phyloP scores from a whole-genome alignment of 2,329 filamentous ascomycete genomes.

The Diaporthe citriasiana region DNA sequence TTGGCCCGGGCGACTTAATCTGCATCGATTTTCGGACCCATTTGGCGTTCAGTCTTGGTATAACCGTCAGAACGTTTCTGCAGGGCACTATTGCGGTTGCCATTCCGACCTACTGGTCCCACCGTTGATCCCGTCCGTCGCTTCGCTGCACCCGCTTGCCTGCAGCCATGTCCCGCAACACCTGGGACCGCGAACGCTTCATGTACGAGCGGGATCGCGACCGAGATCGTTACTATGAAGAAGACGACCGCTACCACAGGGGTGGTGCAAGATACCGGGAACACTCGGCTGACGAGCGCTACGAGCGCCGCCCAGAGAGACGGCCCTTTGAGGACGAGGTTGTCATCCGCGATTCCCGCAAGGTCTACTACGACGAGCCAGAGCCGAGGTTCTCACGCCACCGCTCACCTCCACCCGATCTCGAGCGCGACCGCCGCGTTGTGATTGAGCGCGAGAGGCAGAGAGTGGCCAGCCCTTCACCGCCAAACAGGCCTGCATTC shows the following conservation, averaged over 20 bases:
- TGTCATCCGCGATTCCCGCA: conserved; percentile 62
- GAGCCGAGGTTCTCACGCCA: conserved; percentile 43
- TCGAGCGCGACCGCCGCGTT: conserved; percentile 70
- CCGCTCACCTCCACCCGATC: conserved; percentile 55
- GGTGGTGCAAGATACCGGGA: conserved; percentile 59
- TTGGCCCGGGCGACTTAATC: neutral
- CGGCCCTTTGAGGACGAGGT: conserved; percentile 63
- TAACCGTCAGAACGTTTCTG: neutral
- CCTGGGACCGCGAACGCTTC: conserved; percentile 71
- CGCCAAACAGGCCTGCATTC: conserved; percentile 74
- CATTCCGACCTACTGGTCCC: conserved; percentile 28
- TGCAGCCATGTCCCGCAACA: conserved; percentile 41
- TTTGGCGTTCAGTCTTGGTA: conserved; percentile 1
- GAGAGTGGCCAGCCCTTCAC: conserved; percentile 62
- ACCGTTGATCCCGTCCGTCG: conserved; percentile 31
- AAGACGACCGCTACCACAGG: conserved; percentile 64
- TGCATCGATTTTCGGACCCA: conserved; percentile 10
- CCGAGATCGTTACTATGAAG: conserved; percentile 66
- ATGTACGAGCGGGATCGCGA: conserved; percentile 60
- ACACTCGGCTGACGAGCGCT: conserved; percentile 63
- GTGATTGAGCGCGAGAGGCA: conserved; percentile 70
- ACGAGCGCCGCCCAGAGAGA: conserved; percentile 59
- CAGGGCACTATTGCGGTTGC: conserved; percentile 18
- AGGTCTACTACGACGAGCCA: conserved; percentile 61
- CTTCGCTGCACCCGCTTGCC: conserved; percentile 12